phyloP scores from a whole-genome alignment of 306 rosid species.

The Ormosia semicastrata region DNA sequence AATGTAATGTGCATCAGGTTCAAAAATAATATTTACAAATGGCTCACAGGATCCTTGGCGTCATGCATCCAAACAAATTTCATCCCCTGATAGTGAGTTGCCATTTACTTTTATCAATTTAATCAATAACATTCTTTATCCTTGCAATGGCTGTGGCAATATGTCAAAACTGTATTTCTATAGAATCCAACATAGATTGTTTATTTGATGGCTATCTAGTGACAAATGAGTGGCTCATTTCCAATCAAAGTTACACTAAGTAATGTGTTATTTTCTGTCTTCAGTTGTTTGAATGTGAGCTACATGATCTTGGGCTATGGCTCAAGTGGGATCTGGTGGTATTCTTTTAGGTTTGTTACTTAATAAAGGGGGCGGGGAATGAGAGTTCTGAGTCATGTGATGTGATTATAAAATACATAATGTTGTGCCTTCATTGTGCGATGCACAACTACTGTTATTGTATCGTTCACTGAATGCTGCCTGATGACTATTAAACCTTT shows the following conservation, averaged over 20 bases:
- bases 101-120: slow-evolving; percentile 19
- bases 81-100: slow-evolving; percentile 80
- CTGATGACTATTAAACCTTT: slow-evolving; percentile 20
- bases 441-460: neutral
- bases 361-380: neutral
- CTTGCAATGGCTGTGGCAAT: neutral
- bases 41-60: slow-evolving; percentile 99
- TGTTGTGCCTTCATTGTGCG: neutral
- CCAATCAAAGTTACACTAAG: neutral
- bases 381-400: neutral
- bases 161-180: neutral
- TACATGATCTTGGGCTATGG: neutral
- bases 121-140: slow-evolving; percentile 8
- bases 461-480: neutral
- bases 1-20: slow-evolving; percentile 52
- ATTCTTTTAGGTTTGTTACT: neutral
- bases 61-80: slow-evolving; percentile 81
- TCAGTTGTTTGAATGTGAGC: neutral
- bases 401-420: neutral
- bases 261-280: neutral
- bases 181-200: neutral
- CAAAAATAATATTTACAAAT: slow-evolving; percentile 81
- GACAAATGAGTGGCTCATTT: slow-evolving; percentile 14
- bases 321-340: neutral
- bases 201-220: slow-evolving; percentile 8